A percentile compares a stretch with the other conserved stretches of the same genome.
Evolutionary conservation across 495 filamentous ascomycete genomes (phyloP).

Genomic region (Lepraria neglecta): DNA sequence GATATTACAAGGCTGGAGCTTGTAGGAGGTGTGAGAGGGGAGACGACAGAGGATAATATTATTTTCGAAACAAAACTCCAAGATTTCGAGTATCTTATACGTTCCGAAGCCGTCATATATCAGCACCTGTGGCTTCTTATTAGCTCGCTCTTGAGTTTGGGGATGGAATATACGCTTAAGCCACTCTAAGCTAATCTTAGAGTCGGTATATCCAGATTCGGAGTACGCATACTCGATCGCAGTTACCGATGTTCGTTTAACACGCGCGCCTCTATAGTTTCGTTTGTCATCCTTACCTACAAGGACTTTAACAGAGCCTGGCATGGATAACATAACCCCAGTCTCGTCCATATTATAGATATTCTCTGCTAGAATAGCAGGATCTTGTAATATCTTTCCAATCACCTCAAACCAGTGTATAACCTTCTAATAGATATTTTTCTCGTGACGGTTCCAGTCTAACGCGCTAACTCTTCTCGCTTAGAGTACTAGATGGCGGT

Average conservation of each 20-base stretch:
- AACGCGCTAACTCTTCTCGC: conserved; percentile 27
- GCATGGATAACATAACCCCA: conserved; percentile 31
- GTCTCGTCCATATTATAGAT: conserved; percentile 34
- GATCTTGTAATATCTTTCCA: conserved; percentile 27
- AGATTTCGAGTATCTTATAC: conserved; percentile 27
- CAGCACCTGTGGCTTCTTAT: conserved; percentile 22
- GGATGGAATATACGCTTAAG: neutral
- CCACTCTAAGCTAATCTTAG: neutral
- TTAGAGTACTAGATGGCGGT: conserved; percentile 30
- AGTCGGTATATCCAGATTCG: neutral
- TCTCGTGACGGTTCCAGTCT: conserved; percentile 30
- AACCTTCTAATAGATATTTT: conserved; percentile 38
- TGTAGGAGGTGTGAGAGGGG: neutral
- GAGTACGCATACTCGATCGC: neutral
- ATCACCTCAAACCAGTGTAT: conserved; percentile 35
- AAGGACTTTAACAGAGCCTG: conserved; percentile 35
- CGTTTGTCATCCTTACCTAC: conserved; percentile 31
- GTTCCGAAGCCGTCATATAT: conserved; percentile 29
- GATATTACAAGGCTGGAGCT: too few relatives aligned
- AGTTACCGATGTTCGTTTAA: neutral
- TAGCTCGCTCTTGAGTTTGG: conserved; percentile 18
- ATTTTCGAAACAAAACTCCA: conserved; percentile 28
- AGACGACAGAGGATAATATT: conserved; percentile 20
- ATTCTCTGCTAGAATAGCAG: conserved; percentile 28
- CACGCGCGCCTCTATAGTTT: conserved; percentile 14